These are phyloP conservation scores for Triticum turgidum DNA, from an alignment of 176 grass and related monocot species.

Conservation along the genomic window DNA sequence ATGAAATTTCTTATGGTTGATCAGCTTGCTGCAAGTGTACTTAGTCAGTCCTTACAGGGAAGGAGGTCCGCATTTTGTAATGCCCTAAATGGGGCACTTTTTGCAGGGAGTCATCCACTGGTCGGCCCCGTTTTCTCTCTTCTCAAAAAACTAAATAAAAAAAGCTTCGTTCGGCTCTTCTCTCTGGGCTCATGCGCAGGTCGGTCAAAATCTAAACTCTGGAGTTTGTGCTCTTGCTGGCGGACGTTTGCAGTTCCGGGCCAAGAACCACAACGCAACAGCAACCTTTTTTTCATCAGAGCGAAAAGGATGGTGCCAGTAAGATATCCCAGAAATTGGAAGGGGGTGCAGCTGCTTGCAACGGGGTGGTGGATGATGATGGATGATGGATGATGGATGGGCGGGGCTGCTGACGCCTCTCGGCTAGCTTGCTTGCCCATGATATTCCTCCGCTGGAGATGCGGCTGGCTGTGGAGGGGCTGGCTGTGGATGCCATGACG, in stretches of 20 bases:
- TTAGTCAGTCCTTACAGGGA: neutral
- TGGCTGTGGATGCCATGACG: neutral
- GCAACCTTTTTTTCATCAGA: neutral
- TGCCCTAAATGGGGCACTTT: neutral
- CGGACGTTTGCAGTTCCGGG: neutral
- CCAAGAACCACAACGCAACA: neutral
- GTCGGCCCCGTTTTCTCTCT: neutral
- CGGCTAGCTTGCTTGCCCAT: neutral
- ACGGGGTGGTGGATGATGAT: neutral
- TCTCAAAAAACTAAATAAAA: neutral
- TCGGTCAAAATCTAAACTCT: conserved; percentile 40
- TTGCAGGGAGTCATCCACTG: neutral
- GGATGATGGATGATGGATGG: neutral
- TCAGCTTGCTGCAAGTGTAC: no score
- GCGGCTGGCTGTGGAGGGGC: neutral
- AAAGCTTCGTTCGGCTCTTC: neutral
- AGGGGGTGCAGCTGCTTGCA: neutral
- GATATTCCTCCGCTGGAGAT: neutral
- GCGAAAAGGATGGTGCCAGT: neutral
- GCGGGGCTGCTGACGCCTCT: neutral
- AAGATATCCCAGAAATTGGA: neutral
- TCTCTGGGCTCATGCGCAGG: neutral
- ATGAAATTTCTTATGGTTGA: neutral
- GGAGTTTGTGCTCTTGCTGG: conserved; percentile 33
- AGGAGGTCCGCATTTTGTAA: neutral